These are phyloP conservation scores for Russula earlei DNA, from an alignment of 768 basidiomycete species.

Conservation along the genomic window DNA sequence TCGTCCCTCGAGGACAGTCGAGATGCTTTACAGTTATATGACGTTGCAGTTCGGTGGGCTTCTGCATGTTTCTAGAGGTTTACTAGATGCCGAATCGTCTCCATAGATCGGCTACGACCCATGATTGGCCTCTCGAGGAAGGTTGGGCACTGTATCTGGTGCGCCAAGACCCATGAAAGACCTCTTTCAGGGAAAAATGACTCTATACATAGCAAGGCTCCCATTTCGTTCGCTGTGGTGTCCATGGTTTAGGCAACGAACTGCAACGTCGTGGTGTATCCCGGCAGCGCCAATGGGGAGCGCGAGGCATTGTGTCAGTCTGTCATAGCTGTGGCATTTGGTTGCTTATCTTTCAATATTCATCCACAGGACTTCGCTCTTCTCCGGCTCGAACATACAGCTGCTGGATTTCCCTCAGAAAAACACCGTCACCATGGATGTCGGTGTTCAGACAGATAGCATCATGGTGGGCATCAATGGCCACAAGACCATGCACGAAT, in stretches of 20 bases:
- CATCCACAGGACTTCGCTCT: constrained; percentile 43
- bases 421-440: constrained; percentile 47
- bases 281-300: constrained; percentile 63
- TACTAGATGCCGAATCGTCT: background rate
- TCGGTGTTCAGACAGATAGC: constrained; percentile 50
- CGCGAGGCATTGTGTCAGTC: constrained; percentile 58
- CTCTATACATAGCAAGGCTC: constrained; percentile 46
- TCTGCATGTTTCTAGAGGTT: background rate
- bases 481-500: constrained; percentile 25
- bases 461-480: constrained; percentile 28
- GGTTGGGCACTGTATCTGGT: constrained; percentile 61
- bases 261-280: constrained; percentile 57
- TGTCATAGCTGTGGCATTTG: background rate
- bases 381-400: constrained; percentile 35
- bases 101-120: constrained; percentile 48
- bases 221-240: constrained; percentile 55
- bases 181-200: background rate
- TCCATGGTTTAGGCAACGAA: constrained; percentile 58
- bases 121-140: constrained; percentile 66
- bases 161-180: constrained; percentile 11
- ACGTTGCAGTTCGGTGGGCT: constrained; percentile 54
- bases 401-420: constrained; percentile 43
- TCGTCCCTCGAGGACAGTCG: constrained; percentile 46
- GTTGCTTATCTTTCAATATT: background rate
- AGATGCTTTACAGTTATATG: constrained; percentile 58